Conservation (phyloP, 2,329 filamentous ascomycete genomes). For the Monosporascus sp. region DNA sequence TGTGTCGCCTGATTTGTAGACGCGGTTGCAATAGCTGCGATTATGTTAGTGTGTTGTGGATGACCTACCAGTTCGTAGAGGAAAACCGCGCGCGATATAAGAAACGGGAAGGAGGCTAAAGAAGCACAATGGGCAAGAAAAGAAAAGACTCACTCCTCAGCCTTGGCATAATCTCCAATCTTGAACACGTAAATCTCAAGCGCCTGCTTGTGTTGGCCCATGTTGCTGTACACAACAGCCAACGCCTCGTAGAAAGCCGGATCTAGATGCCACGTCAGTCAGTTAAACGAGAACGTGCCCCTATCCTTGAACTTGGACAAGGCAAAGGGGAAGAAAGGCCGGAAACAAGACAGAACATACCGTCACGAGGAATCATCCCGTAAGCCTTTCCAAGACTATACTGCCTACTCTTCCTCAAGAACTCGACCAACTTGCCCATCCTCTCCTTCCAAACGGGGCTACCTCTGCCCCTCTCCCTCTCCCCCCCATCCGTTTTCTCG, state of each 20-base stretch:
- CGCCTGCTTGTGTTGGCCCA: constrained; percentile 92
- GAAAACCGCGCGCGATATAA: neutral
- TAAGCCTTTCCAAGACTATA: constrained; percentile 80
- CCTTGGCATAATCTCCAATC: constrained; percentile 78
- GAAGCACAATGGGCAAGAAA: neutral
- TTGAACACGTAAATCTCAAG: constrained; percentile 98
- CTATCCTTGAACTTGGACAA: neutral
- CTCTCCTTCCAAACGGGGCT: constrained; percentile 48
- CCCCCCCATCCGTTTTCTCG: constrained; percentile 34
- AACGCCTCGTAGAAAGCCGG: constrained; percentile 82
- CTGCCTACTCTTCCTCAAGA: constrained; percentile 69
- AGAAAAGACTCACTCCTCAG: constrained; percentile 70
- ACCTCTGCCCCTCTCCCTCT: neutral
- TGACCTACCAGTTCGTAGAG: no score
- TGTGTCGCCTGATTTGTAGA: constrained; percentile 57
- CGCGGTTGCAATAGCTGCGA: constrained; percentile 77
- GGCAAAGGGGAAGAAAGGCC: neutral
- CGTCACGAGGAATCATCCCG: constrained; percentile 70
- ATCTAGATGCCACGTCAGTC: constrained; percentile 46
- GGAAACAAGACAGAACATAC: constrained; percentile 40
- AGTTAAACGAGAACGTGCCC: neutral
- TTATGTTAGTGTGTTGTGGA: constrained; percentile 14
- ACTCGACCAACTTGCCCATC: constrained; percentile 64
- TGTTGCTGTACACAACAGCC: constrained; percentile 86
- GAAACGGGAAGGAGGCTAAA: neutral